These are phyloP conservation scores for Pythium periplocum DNA, from an alignment of 352 stramenopile species.

Conservation along the genomic window DNA sequence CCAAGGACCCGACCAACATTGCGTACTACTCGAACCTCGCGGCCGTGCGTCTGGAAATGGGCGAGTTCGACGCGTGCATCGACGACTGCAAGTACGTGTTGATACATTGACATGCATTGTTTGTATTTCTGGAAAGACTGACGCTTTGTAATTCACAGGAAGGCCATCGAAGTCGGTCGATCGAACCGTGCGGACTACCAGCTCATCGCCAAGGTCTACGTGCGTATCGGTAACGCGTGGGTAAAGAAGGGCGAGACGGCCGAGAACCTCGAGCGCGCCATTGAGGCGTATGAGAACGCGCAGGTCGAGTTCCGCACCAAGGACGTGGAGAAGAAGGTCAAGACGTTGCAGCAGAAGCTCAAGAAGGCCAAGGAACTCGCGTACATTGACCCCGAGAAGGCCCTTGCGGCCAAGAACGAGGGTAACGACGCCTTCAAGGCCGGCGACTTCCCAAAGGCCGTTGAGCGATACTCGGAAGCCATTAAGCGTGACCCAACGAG, in stretches of 20 bases:
- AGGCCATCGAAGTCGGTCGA: slow-evolving; percentile 96
- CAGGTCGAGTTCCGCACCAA: slow-evolving; percentile 89
- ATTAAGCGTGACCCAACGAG: slow-evolving; percentile 98
- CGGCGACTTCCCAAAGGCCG: slow-evolving; percentile 91
- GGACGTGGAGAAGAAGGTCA: slow-evolving; percentile 94
- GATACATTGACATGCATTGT: neutral
- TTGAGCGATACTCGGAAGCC: slow-evolving; percentile 96
- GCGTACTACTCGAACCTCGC: slow-evolving; percentile 97
- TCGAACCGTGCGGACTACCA: slow-evolving; percentile 94
- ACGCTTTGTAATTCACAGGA: slow-evolving; percentile 25
- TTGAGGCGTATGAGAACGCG: slow-evolving; percentile 82
- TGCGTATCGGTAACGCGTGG: slow-evolving; percentile 95
- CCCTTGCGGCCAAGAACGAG: slow-evolving; percentile 96
- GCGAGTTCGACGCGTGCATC: slow-evolving; percentile 94
- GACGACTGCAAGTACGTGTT: slow-evolving; percentile 83
- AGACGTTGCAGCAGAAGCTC: slow-evolving; percentile 92
- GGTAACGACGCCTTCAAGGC: slow-evolving; percentile 98
- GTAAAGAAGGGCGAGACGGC: slow-evolving; percentile 91
- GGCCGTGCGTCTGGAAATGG: slow-evolving; percentile 95
- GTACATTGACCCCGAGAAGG: slow-evolving; percentile 98
- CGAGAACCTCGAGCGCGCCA: slow-evolving; percentile 81
- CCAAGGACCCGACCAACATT: slow-evolving; percentile 95
- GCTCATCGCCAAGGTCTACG: slow-evolving; percentile 94
- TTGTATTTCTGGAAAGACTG: slow-evolving; percentile 4
- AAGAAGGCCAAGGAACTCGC: slow-evolving; percentile 92